A percentile compares a stretch with the other conserved stretches of the same genome.
phyloP scores from a whole-genome alignment of 345 rosid genomes.

The Passiflora organensis region DNA sequence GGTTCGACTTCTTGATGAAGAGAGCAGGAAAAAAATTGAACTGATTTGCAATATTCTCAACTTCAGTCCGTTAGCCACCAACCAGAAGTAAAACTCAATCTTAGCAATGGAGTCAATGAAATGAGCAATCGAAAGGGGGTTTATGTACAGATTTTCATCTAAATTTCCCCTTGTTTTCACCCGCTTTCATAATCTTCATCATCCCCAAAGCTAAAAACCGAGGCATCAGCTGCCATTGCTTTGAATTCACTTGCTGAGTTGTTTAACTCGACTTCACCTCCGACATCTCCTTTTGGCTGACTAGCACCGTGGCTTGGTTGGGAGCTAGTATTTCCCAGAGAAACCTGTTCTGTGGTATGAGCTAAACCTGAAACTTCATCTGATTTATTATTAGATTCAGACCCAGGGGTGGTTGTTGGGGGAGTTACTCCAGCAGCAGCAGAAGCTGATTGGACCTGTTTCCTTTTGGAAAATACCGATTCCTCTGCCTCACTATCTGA shows the following conservation, averaged over 20 bases:
- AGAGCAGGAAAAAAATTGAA: constrained; percentile 14
- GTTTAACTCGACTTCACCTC: constrained; percentile 13
- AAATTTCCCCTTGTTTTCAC: constrained; percentile 9
- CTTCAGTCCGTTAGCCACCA: neutral
- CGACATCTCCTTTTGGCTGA: constrained; percentile 19
- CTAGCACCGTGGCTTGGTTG: constrained; percentile 2
- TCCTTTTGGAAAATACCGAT: constrained; percentile 31
- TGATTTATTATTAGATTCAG: constrained; percentile 21
- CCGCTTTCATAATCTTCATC: constrained; percentile 83
- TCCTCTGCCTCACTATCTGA: constrained; percentile 79
- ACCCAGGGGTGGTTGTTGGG: neutral
- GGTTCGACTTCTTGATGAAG: neutral
- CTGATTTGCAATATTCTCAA: constrained; percentile 12
- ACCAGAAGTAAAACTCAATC: neutral
- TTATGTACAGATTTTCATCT: constrained; percentile 13
- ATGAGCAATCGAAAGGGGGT: neutral
- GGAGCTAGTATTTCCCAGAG: constrained; percentile 26
- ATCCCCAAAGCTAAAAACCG: constrained; percentile 81
- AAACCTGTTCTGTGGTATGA: constrained; percentile 40
- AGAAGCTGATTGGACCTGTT: constrained; percentile 26
- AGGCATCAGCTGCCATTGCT: constrained; percentile 85
- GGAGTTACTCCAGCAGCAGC: constrained; percentile 18
- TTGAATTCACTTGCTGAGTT: constrained; percentile 52
- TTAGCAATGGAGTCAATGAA: neutral
- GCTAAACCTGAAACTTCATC: constrained; percentile 40